Evolutionary conservation across 2,329 filamentous ascomycete genomes (phyloP), one percentile per base, ranked within the genome.

Genomic region (Acrocalymma vagum): DNA sequence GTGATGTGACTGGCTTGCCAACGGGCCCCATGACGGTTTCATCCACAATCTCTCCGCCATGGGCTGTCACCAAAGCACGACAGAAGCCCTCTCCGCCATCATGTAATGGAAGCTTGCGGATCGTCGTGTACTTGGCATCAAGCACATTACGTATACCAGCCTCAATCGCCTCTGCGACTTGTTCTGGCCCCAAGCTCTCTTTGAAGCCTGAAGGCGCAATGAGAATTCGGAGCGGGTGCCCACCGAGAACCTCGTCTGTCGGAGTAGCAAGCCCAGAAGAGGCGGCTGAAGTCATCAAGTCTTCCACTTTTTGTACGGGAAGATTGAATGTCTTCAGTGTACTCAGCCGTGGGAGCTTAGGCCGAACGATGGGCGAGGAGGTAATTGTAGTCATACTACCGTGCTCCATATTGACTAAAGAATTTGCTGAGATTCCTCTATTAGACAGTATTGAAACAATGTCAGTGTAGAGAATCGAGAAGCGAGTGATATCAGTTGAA

Each of bases 181-280:
- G 63, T 10, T 73, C 65, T 3, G 78, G 75, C 11, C 73, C 69
- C 3, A 81, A 70, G 32, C 76, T 79, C 17, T 78, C 78, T 43
- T 80, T 81, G 68, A 80, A 80, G 2, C 78, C 78, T 0, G 77
- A 80, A 0, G 78, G 78, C 11, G 75, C 76, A 24, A 81, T 70
- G 32, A 81, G 70, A 16, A 81, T 66, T 22, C 63, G 46, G 6
- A 64, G 44, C 16, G 55, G 51, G 24, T 55, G 51, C 14, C 45
- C 55, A 17, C 38, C 35, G 3, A 60, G 34, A 9, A 56, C 40
- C 22, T 63, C 53, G 22, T 56, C 57, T 2, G 48, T 55, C 24
- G 56, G 60, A 16, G 53, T 59, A 2, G 45, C 38, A 15, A 53
- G 21, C 3, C 51, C 37, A 10, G 48, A 46, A 3, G 60, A 52